Base-by-base conservation (phyloP, 169 alveolate species). In the Plasmodium malariae region DNA sequence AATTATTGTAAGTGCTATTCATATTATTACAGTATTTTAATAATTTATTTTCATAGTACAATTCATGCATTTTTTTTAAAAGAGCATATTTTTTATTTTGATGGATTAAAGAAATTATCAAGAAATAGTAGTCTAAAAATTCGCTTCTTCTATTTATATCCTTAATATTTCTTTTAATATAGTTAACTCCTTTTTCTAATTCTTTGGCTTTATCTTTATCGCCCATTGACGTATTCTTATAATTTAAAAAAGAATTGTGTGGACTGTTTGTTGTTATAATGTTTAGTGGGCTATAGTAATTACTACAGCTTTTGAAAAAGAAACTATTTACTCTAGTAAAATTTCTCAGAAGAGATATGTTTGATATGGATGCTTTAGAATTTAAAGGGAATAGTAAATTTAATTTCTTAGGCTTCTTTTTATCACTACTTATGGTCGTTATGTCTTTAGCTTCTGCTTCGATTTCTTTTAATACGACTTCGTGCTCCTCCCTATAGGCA, bases 21-120 rank as follows among this genome's bases (percentile, higher is more conserved):
- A 24, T 43, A 32, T 76, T 76, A 21, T 51, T 76, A 54, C 74
- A 76, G 36, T 76, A 76, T 54, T 62, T 76, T 43, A 76, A 14
- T 40, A 60, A 17, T 34, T 67, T 76, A 43, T 48, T 76, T 32
- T 76, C 69, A 71, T 71, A 71, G 62, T 76, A 76, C 34, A 76
- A 60, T 62, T 76, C 88, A 14, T 76, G 76, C 57, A 76, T 76
- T 62, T 76, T 76, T 76, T 59, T 76, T 45, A 76, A 67, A 34
- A 76, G 72, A 34, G 74, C 67, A 76, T 51, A 76, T 62, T 63
- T 76, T 45, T 76, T 76, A 34, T 62, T 45, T 4, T 36, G 24
- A 51, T 76, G 88, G 11, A 76, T 76, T 60, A 76, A 17, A 2
- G 88, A 76, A 17, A 76, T 62, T 17, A 76, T 65, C 43, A 76